Percentiles rank a stretch among this genome's conserved stretches.
These are phyloP conservation scores for Gastrolobium villosum DNA, from an alignment of 306 rosid genomes.

Conservation along the genomic window DNA sequence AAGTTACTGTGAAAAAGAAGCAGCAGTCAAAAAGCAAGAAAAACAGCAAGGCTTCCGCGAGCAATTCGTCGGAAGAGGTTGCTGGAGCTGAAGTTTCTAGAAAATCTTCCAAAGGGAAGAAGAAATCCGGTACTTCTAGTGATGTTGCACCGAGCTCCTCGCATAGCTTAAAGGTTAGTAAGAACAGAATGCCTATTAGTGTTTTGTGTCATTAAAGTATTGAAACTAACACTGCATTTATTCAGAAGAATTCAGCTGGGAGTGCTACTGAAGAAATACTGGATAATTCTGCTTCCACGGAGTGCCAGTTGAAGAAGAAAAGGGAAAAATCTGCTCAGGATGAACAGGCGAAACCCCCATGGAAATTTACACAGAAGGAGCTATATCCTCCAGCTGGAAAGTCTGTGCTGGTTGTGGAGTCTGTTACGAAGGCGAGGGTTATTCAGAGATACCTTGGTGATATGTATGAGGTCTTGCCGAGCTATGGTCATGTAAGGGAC, in stretches of 20 bases:
- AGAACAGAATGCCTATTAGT: not conserved
- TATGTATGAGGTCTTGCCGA: slow-evolving; percentile 93
- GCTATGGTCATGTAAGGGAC: slow-evolving; percentile 98
- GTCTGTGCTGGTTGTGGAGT: slow-evolving; percentile 91
- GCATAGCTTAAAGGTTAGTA: slow-evolving; percentile 59
- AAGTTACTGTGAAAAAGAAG: slow-evolving; percentile 56
- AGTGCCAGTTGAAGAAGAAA: slow-evolving; percentile 59
- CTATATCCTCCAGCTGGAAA: slow-evolving; percentile 85
- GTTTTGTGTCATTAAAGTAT: slow-evolving; percentile 36
- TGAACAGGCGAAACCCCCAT: slow-evolving; percentile 52
- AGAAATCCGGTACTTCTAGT: slow-evolving; percentile 33
- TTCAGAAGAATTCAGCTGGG: slow-evolving; percentile 60
- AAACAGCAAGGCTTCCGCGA: slow-evolving; percentile 47
- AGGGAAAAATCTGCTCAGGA: slow-evolving; percentile 50
- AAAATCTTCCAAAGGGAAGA: slow-evolving; percentile 56
- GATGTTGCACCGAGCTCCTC: not conserved
- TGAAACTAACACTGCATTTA: slow-evolving; percentile 58
- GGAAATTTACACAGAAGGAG: slow-evolving; percentile 55
- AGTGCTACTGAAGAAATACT: slow-evolving; percentile 48
- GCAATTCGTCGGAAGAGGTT: slow-evolving; percentile 43
- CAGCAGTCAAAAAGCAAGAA: slow-evolving; percentile 58
- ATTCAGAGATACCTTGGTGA: slow-evolving; percentile 93
- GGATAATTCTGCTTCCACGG: slow-evolving; percentile 55
- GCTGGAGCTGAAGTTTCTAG: slow-evolving; percentile 46
- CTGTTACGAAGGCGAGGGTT: slow-evolving; percentile 91